A percentile compares a stretch with the other conserved stretches of the same genome.
Evolutionary conservation across 305 asterid species (phyloP).

Genomic region (Ilex paraguariensis): DNA sequence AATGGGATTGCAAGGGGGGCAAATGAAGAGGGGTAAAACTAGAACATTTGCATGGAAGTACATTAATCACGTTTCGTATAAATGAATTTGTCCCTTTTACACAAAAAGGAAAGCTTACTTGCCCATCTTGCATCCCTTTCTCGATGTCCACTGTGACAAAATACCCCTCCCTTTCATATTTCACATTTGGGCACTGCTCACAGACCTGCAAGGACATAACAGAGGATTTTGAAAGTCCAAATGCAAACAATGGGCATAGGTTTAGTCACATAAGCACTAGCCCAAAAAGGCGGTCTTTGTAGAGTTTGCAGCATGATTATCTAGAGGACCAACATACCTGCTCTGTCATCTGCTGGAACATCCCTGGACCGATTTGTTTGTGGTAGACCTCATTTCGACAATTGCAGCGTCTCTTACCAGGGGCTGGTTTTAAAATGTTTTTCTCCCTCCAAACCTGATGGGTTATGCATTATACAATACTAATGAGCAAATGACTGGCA

Average conservation of each 20-base stretch:
- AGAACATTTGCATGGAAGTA: no score
- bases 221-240: background rate
- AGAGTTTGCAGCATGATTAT: no score
- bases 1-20: no score
- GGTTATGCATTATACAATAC: background rate
- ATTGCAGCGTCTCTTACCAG: conserved; percentile 95
- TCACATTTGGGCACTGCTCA: conserved; percentile 91
- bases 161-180: conserved; percentile 90
- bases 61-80: no score
- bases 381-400: conserved; percentile 71
- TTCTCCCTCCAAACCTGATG: conserved; percentile 95
- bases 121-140: conserved; percentile 97
- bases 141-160: conserved; percentile 92
- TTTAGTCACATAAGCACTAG: background rate
- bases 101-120: conserved; percentile 38
- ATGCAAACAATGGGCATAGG: no score
- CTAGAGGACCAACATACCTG: conserved; percentile 45
- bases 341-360: conserved; percentile 99
- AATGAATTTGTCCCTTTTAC: no score
- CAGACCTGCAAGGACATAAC: conserved; percentile 58
- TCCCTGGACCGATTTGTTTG: conserved; percentile 67
- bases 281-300: no score
- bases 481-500: no score
- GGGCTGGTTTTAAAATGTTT: conserved; percentile 79
- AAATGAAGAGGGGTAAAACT: no score